Evolutionary conservation across 306 rosid species (phyloP), one percentile per base, ranked within the genome.

Genomic region (Arachis stenosperma): DNA sequence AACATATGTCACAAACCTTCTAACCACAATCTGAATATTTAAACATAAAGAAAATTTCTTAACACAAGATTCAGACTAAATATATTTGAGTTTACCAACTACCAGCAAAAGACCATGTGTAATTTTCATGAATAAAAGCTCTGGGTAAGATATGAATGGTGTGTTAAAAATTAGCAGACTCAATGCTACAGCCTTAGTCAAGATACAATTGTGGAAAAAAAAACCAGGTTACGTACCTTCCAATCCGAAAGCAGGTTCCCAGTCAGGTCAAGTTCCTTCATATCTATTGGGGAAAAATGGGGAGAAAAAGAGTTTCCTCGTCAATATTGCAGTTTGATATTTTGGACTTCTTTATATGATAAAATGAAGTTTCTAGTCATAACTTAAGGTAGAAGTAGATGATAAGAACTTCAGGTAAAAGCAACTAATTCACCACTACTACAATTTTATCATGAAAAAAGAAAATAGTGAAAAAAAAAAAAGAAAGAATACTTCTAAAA

Each of bases 211-310:
- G 47, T 10, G 40, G 37, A 81, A 14, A 65, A 14, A 65, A 75
- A 79, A 65, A 65, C 29, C 78, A 40, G 60, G 73, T 81, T 71
- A 74, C 65, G 68, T 82, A 93, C 98, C 97, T 84, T 88, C 98
- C 98, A 91, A 61, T 91, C 89, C 7, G 89, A 89, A 57, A 94
- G 85, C 67, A 94, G 83, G 86, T 91, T 94, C 84, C 97, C 97
- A 14, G 95, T 89, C 81, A 91, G 85, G 82, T 91, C 97, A 69
- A 94, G 96, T 86, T 85, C 92, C 81, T 80, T 86, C 50, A 91
- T 62, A 83, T 87, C 98, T 93, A 84, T 78, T 66, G 84, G 71
- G 29, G 36, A 69, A 67, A 83, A 42, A 42, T 0, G 46, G 9
- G 9, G 43, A 40, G 7, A 42, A 8, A 64, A 52, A 44, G 9